Base-by-base conservation (phyloP, 2,329 filamentous ascomycete genomes). In the Aspergillus sp. region DNA sequence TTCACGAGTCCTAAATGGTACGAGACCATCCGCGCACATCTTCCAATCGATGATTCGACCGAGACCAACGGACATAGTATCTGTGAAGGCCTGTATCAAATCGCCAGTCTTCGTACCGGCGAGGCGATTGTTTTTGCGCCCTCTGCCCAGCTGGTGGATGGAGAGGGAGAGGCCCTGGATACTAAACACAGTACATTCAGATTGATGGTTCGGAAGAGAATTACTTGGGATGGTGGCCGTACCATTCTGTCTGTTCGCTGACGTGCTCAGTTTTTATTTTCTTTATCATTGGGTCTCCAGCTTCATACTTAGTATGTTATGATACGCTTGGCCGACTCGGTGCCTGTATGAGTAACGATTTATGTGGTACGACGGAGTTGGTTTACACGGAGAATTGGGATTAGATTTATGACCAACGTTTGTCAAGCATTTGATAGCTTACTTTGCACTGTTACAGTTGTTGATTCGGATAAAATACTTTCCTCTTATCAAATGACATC, bases 1-100 rank as follows among this genome's bases (percentile, higher is more conserved):
- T 30, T 30, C 26, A 30, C 26, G 9, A 30, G 26, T 4, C 26
- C 26, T 1, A 30, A 30, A 30, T 30, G 36, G 24, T 51, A 51
- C 48, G 30, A 18, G 4, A 30, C 30, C 1, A 58, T 83, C 17
- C 62, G 58, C 43, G 60, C 61, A 3, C 72, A 83, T 65, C 68
- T 87, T 0, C 80, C 78, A 3, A 81, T 73, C n/a, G n/a, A n/a
- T n/a, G n/a, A n/a, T n/a, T n/a, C n/a, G n/a, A n/a, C n/a, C n/a
- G n/a, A n/a, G n/a, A n/a, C n/a, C n/a, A n/a, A 60, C 5, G 44
- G 32, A 3, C n/a, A n/a, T n/a, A n/a, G n/a, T n/a, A 48, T 52
- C 8, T 26, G 13, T 7, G 59, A 63, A 34, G 64, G 62, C 5
- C 41, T 67, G 5, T 56, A 63, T 36, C 59, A 55, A 11, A 68